Base-by-base conservation (phyloP, 768 basidiomycete genomes). In the Lepiota subincarnata region DNA sequence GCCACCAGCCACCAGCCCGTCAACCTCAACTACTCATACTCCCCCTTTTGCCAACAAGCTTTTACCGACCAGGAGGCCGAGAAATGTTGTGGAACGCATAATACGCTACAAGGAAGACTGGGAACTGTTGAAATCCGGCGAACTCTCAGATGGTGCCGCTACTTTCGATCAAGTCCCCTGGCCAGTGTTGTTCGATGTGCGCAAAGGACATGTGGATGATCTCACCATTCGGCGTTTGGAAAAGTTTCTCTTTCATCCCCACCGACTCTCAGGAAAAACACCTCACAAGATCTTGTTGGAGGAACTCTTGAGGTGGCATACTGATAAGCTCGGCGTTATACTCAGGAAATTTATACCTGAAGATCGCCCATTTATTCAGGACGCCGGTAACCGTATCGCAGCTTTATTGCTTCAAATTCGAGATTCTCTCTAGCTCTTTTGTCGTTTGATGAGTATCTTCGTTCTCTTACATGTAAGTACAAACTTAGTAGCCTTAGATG, bases 111-210 rank as follows among this genome's bases (percentile, higher is more conserved):
- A 18, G 2, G 22, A 39, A 13, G 49, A 42, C 19, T 50, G 49
- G 49, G 26, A n/a, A 10, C 16, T 50, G 26, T 31, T 50, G 8
- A 40, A 31, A 18, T 50, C 26, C 10, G 26, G 26, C 10, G 20
- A 11, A 8, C 20, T 50, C 28, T 26, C 20, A 8, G 49, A 50
- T 4, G 39, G 24, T 5, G 20, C 16, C 12, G 49, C 39, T 22
- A 40, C 49, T 13, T 41, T 50, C 14, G 49, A 50, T 4, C 49
- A 41, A 22, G 31, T 50, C 16, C 49, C 49, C 0, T 50, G 49
- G 49, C 49, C 49, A 14, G 49, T 42, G 1, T 28, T 50, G 12
- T 41, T 50, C 26, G 20, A 50, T 16, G 14, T 50, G n/a, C 12
- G 16, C n/a, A 40, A 14, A 31, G 49, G 42, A 19, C 8, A 31